Conservation (phyloP, 2,329 filamentous ascomycete species). For the Xylariaceae sp. region DNA sequence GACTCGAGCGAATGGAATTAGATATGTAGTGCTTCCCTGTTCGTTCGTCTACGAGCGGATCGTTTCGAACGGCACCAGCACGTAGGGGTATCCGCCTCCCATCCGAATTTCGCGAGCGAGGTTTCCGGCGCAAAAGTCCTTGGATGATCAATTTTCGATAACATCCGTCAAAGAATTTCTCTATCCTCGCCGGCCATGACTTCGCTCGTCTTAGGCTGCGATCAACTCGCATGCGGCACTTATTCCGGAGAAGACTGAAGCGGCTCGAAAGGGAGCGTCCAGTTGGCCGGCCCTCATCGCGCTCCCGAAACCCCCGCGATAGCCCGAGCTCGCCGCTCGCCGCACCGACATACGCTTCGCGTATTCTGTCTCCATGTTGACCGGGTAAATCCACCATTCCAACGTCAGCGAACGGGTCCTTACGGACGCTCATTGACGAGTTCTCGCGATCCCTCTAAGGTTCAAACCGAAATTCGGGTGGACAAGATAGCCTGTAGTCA, state of each 20-base stretch:
- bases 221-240: conserved; percentile 1
- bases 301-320: neutral
- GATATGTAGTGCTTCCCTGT: conserved; percentile 48
- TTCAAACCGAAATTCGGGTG: neutral
- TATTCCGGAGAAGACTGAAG: conserved; percentile 1
- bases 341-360: neutral
- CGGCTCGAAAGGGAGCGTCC: neutral
- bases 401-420: neutral
- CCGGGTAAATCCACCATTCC: neutral
- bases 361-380: conserved; percentile 1
- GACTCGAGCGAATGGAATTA: conserved; percentile 71
- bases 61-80: conserved; percentile 27
- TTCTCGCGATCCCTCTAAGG: neutral
- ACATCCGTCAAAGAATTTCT: conserved; percentile 13
- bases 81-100: conserved; percentile 51
- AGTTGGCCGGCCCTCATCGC: neutral
- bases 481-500: neutral
- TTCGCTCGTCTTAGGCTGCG: conserved; percentile 10
- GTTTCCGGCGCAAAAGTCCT: conserved; percentile 57
- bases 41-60: conserved; percentile 46
- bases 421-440: conserved; percentile 11
- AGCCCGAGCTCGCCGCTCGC: neutral
- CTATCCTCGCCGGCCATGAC: conserved; percentile 1
- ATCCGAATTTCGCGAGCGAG: conserved; percentile 67
- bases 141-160: conserved; percentile 43